Percentiles rank a stretch among this genome's conserved stretches.
phyloP scores from a whole-genome alignment of 106 monocot genomes.

The Allium fistulosum region DNA sequence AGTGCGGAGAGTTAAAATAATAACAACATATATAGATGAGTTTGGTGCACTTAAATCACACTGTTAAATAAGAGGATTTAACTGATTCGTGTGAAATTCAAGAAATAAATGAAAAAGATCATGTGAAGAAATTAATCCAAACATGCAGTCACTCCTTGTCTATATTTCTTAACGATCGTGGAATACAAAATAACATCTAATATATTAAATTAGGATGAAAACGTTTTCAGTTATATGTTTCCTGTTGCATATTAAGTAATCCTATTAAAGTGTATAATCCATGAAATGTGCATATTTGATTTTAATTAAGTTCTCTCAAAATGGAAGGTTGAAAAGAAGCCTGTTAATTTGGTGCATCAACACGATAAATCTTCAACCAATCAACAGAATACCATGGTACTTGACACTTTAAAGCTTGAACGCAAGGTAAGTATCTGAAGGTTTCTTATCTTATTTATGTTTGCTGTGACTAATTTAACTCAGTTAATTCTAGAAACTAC shows the following conservation, averaged over 20 bases:
- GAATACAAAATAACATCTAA: neutral
- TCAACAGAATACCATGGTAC: neutral
- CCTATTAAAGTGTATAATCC: neutral
- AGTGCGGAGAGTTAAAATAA: slow-evolving; percentile 22
- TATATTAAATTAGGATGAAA: neutral
- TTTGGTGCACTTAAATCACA: slow-evolving; percentile 15
- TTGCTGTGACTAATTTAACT: neutral
- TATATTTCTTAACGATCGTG: neutral
- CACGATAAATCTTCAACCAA: slow-evolving; percentile 2
- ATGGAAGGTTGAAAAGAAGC: neutral
- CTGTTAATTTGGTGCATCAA: neutral
- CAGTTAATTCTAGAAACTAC: slow-evolving; percentile 15
- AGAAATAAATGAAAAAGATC: slow-evolving; percentile 12
- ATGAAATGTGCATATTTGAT: neutral
- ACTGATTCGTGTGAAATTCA: slow-evolving; percentile 25
- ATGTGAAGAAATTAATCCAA: slow-evolving; percentile 5
- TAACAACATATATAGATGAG: slow-evolving; percentile 25
- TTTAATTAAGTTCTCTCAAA: neutral
- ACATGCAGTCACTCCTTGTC: slow-evolving; percentile 9
- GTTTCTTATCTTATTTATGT: slow-evolving; percentile 1
- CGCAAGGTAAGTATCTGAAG: slow-evolving; percentile 5
- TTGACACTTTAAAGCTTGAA: slow-evolving; percentile 6
- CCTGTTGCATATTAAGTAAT: too few relatives aligned
- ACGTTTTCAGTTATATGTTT: too few relatives aligned
- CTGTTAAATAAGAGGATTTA: slow-evolving; percentile 17